phyloP scores from a whole-genome alignment of 2,329 filamentous ascomycete genomes.

The Endoconidiophora polonica region DNA sequence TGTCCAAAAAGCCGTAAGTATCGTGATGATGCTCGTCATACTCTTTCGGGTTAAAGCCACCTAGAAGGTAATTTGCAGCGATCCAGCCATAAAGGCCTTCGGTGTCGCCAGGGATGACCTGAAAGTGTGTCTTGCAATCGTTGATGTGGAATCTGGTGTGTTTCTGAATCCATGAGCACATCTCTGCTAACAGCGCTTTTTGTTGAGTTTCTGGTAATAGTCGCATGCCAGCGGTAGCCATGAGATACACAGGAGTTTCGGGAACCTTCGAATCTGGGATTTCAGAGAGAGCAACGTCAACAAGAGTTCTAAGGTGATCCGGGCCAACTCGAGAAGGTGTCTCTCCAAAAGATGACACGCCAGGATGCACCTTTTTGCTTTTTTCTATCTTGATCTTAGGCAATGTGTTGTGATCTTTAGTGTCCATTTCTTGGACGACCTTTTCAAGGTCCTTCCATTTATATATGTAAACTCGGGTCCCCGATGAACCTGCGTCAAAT shows the following conservation, averaged over 20 bases:
- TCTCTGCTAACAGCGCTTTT: constrained; percentile 52
- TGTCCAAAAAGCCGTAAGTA: constrained; percentile 94
- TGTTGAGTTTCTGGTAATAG: constrained; percentile 62
- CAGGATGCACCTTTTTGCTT: constrained; percentile 86
- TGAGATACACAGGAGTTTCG: constrained; percentile 82
- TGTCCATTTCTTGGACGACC: constrained; percentile 15
- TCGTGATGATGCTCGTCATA: constrained; percentile 59
- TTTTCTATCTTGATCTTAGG: constrained; percentile 72
- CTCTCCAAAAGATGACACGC: constrained; percentile 77
- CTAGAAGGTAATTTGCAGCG: constrained; percentile 85
- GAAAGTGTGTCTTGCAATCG: constrained; percentile 78
- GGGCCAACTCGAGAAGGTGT: constrained; percentile 59
- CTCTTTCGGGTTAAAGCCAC: constrained; percentile 66
- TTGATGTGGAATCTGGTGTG: constrained; percentile 71
- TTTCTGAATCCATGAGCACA: constrained; percentile 65
- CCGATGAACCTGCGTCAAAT: constrained; percentile 93
- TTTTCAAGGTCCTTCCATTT: constrained; percentile 69
- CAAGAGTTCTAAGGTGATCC: constrained; percentile 62
- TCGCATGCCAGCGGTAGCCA: constrained; percentile 91
- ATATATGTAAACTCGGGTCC: constrained; percentile 88
- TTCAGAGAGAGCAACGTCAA: constrained; percentile 65
- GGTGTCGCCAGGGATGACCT: constrained; percentile 89
- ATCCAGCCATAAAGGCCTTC: constrained; percentile 97
- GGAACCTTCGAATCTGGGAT: constrained; percentile 61
- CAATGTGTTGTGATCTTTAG: constrained; percentile 29